Conservation (phyloP, 306 rosid species). For the Vigna angularis region DNA sequence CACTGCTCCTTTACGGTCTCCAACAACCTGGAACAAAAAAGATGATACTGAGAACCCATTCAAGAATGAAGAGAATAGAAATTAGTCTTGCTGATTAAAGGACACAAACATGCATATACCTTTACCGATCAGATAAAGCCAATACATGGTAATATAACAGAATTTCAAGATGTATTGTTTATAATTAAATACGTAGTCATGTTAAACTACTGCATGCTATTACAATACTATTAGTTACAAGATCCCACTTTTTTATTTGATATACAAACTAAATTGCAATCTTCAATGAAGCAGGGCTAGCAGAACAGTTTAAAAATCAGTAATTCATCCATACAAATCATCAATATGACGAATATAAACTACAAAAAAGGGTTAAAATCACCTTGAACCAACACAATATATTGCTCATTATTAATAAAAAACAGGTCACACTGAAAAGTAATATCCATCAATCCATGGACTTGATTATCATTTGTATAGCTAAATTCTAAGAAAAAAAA, state of each 20-base stretch:
- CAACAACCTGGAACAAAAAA: slow-evolving; percentile 74
- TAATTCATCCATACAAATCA: not conserved
- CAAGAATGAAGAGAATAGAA: slow-evolving; percentile 11
- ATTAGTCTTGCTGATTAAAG: slow-evolving; percentile 23
- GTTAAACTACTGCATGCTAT: slow-evolving; percentile 8
- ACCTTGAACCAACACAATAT: slow-evolving; percentile 15
- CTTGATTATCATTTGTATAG: not conserved
- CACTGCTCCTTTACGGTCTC: slow-evolving; percentile 88
- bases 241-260: slow-evolving; percentile 2
- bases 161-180: slow-evolving; percentile 11
- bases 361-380: slow-evolving; percentile 7
- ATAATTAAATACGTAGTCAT: not conserved
- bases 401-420: not conserved
- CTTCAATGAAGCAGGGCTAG: slow-evolving; percentile 1
- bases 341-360: slow-evolving; percentile 1
- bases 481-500: slow-evolving; percentile 23
- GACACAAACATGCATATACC: slow-evolving; percentile 11
- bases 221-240: not conserved
- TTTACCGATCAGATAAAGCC: slow-evolving; percentile 1
- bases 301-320: not conserved
- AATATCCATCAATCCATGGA: too few species aligned
- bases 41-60: slow-evolving; percentile 31
- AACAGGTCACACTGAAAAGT: not conserved
- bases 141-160: not conserved
- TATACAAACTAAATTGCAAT: slow-evolving; percentile 5